Evolutionary conservation across 2,329 filamentous ascomycete species (phyloP), one percentile per base, ranked within the genome.

Genomic region (Gaeumannomyces sp.): DNA sequence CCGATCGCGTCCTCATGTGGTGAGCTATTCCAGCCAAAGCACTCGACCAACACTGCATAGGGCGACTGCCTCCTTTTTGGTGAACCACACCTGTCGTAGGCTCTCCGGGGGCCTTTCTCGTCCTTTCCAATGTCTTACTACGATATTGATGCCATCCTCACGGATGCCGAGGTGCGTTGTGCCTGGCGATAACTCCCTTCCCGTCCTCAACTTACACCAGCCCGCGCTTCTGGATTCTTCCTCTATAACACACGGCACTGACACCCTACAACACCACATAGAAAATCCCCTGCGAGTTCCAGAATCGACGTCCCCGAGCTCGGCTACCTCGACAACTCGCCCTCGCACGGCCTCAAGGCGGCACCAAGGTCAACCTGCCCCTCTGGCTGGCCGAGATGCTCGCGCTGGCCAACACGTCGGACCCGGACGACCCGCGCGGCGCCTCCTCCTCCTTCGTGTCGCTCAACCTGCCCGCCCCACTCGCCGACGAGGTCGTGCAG

Each of bases 351-450:
- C 74, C 88, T 98, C 71, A 95, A 94, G 75, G 78, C 88, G 91
- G 91, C 66, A 94, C 92, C 0, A 87, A 89, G 59, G 83, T 98
- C 60, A 85, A 90, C 67, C 87, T 98, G 1, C 95, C 95, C 2
- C 83, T 98, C 69, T 99, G 95, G 95, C 87, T 99, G 16, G 93
- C 90, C 70, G 92, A 97, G 76, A 94, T 97, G 85, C 90, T 99
- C 63, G 91, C 92, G 35, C 85, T 96, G 59, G 88, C 85, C 68
- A 83, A 81, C 33, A 76, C 77, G 13, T 57, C 61, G 10, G 65
- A 63, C 38, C 35, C 61, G 25, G 61, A 62, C 56, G 65, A 66
- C 35, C 58, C 59, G 31, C 62, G 77, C 62, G 35, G 35, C 35
- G 19, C 45, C 45, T 5, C 45, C 19, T n/a, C 45, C 19, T 85